Evolutionary conservation across 495 filamentous ascomycete genomes (phyloP).

Genomic region (Aspergillus sparsus): DNA sequence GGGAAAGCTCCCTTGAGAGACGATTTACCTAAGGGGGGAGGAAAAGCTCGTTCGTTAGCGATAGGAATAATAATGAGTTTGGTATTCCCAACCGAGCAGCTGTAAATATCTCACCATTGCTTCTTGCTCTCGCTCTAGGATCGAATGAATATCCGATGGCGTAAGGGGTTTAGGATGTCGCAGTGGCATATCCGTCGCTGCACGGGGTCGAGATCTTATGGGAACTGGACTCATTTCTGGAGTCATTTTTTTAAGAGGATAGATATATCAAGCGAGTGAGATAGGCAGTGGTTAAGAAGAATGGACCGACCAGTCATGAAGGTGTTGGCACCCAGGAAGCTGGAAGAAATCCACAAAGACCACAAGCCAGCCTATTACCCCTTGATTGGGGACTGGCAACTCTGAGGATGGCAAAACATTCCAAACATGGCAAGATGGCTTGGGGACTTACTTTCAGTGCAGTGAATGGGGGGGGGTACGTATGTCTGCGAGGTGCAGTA

Average conservation of each 20-base stretch:
- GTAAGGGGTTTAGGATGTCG: slow-evolving; percentile 84
- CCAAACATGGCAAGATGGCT: neutral
- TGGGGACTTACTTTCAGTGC: too few species aligned
- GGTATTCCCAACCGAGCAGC: neutral
- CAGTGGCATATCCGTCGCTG: slow-evolving; percentile 59
- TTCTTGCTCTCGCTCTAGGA: slow-evolving; percentile 92
- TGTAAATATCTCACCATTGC: slow-evolving; percentile 65
- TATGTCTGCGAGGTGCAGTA: too few species aligned
- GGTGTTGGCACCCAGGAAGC: too few species aligned
- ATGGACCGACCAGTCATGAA: neutral
- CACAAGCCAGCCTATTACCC: neutral
- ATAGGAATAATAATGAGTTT: too few species aligned
- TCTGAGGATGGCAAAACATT: slow-evolving; percentile 3
- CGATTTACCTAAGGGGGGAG: slow-evolving; percentile 71
- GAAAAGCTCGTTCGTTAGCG: slow-evolving; percentile 1
- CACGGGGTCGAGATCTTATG: slow-evolving; percentile 44
- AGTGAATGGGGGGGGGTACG: too few species aligned
- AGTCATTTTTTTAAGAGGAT: slow-evolving; percentile 42
- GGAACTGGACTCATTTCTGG: slow-evolving; percentile 64
- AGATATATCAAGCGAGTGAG: neutral
- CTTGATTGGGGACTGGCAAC: neutral
- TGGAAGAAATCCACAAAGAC: too few species aligned
- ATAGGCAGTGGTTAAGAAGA: slow-evolving; percentile 1
- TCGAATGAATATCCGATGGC: slow-evolving; percentile 78
- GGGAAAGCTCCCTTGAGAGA: slow-evolving; percentile 78